Evolutionary conservation across 176 grass and related monocot genomes (phyloP).

Genomic region (Oryza punctata): DNA sequence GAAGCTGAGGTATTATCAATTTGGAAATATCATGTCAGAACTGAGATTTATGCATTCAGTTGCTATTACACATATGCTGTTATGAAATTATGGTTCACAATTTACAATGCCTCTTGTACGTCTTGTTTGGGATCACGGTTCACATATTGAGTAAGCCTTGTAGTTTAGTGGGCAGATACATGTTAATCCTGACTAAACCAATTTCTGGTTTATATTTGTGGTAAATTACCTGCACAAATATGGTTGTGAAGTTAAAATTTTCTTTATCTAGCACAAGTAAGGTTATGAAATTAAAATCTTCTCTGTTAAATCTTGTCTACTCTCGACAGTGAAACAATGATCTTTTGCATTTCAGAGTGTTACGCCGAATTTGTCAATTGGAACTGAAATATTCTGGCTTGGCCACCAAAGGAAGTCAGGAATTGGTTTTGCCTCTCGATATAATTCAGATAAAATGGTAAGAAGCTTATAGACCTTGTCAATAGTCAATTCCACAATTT

Average conservation of each 20-base stretch:
- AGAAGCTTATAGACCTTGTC: background rate
- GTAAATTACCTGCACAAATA: background rate
- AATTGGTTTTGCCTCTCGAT: conserved; percentile 87
- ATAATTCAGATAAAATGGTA: conserved; percentile 98
- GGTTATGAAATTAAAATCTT: background rate
- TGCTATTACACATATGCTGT: background rate
- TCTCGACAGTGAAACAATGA: background rate
- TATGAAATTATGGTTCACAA: background rate
- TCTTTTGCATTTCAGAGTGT: conserved; percentile 68
- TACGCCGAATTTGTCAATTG: conserved; percentile 83
- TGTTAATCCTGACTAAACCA: background rate
- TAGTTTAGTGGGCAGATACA: conserved; percentile 4
- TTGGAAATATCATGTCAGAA: background rate
- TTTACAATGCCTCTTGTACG: background rate
- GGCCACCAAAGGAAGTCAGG: conserved; percentile 98
- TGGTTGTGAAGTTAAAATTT: background rate
- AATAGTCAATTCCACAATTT: background rate
- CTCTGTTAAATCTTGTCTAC: conserved; percentile 11
- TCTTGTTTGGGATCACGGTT: background rate
- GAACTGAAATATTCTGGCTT: conserved; percentile 96
- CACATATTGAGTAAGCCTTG: conserved; percentile 7
- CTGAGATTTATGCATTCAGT: conserved; percentile 17
- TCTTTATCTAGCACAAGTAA: conserved; percentile 6
- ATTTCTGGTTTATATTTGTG: background rate
- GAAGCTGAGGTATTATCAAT: background rate